Percentiles rank a stretch among this genome's conserved stretches.
phyloP scores from a whole-genome alignment of 2,329 filamentous ascomycete species.

The Rugonectria rugulosa region DNA sequence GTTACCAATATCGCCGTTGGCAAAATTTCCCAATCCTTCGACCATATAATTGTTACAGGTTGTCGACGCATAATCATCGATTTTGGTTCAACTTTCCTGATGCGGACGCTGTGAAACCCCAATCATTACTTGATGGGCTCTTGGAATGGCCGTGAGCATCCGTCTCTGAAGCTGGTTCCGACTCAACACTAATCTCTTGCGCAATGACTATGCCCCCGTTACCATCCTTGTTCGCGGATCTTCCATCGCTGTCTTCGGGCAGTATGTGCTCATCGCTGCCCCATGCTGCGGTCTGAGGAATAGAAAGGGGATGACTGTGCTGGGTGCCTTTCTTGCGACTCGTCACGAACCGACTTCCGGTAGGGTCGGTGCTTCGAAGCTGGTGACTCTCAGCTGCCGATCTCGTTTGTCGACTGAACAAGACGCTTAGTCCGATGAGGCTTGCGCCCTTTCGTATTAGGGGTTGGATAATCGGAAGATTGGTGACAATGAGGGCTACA shows the following conservation, averaged over 20 bases:
- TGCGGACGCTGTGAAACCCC: conserved; percentile 25
- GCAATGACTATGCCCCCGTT: conserved; percentile 27
- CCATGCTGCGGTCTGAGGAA: conserved; percentile 28
- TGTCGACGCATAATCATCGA: no score
- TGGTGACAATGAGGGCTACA: conserved; percentile 48
- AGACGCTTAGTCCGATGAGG: conserved; percentile 28
- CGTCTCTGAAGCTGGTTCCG: conserved; percentile 12
- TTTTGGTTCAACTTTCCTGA: no score
- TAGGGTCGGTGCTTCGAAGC: conserved; percentile 25
- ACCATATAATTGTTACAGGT: no score
- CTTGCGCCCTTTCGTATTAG: conserved; percentile 30
- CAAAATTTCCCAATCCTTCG: no score
- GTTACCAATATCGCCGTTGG: no score
- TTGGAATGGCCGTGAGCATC: background rate
- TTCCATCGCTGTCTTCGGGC: conserved; percentile 14
- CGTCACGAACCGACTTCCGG: conserved; percentile 24
- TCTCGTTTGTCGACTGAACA: conserved; percentile 27
- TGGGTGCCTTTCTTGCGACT: conserved; percentile 15
- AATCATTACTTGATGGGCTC: conserved; percentile 22
- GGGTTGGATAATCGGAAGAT: conserved; percentile 37
- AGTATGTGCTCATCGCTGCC: conserved; percentile 34
- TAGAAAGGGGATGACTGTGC: conserved; percentile 17
- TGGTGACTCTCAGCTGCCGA: conserved; percentile 32
- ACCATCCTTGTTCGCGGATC: conserved; percentile 1
- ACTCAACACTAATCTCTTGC: conserved; percentile 31